Conservation (phyloP, 305 asterid genomes). For the Solanum chacoense region DNA sequence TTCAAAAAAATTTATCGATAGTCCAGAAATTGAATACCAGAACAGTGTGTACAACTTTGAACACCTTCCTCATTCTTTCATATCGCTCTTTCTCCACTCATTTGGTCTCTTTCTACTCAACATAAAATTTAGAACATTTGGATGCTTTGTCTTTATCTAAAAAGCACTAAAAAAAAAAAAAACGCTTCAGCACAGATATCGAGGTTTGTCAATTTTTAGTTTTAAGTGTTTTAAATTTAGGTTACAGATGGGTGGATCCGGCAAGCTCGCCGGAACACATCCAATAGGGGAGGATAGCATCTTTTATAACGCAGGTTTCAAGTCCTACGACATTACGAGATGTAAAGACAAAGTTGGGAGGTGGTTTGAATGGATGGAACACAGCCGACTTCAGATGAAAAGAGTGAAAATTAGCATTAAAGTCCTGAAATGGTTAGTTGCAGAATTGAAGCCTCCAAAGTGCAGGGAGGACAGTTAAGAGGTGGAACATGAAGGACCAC, state of each 20-base stretch:
- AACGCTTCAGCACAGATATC: neutral
- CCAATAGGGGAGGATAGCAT: neutral
- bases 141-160: neutral
- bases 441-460: neutral
- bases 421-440: neutral
- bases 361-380: neutral
- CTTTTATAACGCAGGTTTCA: neutral
- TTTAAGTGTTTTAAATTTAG: neutral
- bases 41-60: neutral
- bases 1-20: neutral
- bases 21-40: neutral
- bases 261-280: neutral
- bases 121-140: neutral
- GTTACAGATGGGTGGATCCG: neutral
- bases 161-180: too few species aligned
- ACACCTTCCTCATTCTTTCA: neutral
- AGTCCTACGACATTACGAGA: neutral
- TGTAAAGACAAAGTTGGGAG: neutral
- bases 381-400: neutral
- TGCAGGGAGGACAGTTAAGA: neutral
- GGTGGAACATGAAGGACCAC: neutral
- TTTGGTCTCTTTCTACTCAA: neutral
- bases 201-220: neutral
- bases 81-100: neutral
- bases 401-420: neutral